Conservation (phyloP, 2,329 filamentous ascomycete genomes). For the Fusarium dlaminii region DNA sequence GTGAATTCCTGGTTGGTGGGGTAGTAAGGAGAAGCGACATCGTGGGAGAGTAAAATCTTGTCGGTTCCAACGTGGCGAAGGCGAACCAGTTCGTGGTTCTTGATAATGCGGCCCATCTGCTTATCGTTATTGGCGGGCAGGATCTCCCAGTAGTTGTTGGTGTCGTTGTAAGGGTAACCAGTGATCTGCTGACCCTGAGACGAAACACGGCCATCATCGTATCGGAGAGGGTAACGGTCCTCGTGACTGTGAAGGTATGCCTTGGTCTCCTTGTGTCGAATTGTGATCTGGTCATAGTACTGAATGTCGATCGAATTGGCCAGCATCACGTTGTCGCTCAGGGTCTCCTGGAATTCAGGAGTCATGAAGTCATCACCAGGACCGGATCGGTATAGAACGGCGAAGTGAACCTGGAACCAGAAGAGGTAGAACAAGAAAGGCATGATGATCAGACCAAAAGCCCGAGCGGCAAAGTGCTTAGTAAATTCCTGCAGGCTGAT, state of each 20-base stretch:
- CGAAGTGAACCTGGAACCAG: slow-evolving; percentile 99
- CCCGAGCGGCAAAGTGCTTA: slow-evolving; percentile 89
- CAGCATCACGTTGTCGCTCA: slow-evolving; percentile 94
- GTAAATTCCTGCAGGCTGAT: slow-evolving; percentile 81
- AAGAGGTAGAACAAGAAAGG: slow-evolving; percentile 99
- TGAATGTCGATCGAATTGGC: slow-evolving; percentile 86
- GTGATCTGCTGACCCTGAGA: slow-evolving; percentile 98
- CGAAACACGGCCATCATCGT: slow-evolving; percentile 96
- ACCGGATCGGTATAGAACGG: slow-evolving; percentile 86
- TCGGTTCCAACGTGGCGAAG: slow-evolving; percentile 89
- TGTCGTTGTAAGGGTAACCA: slow-evolving; percentile 97
- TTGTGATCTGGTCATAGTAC: slow-evolving; percentile 87
- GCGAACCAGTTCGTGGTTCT: slow-evolving; percentile 85
- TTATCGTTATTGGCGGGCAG: slow-evolving; percentile 73
- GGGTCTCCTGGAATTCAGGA: slow-evolving; percentile 95
- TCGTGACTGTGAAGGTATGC: slow-evolving; percentile 93
- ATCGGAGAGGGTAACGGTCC: slow-evolving; percentile 89
- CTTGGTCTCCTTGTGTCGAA: slow-evolving; percentile 98
- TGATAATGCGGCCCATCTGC: slow-evolving; percentile 71
- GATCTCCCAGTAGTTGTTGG: slow-evolving; percentile 98
- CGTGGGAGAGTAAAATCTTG: slow-evolving; percentile 87
- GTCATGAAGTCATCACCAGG: slow-evolving; percentile 99
- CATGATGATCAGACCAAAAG: slow-evolving; percentile 85
- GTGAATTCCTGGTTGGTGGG: slow-evolving; percentile 99
- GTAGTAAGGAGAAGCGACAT: slow-evolving; percentile 95